Evolutionary conservation across 305 asterid species (phyloP).

Genomic region (Euphrasia arctica): DNA sequence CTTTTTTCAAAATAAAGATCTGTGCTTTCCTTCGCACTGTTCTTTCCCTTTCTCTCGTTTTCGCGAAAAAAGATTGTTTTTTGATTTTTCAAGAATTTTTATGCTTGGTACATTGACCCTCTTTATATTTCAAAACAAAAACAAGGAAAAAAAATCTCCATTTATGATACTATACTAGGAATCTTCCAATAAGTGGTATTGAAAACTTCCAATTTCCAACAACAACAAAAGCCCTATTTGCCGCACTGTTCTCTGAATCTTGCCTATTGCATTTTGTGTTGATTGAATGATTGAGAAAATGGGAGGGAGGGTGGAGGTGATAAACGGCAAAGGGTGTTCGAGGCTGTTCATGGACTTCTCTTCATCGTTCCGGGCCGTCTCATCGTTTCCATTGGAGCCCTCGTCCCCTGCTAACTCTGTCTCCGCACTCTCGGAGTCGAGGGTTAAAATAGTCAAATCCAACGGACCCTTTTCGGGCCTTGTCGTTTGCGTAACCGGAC

Average conservation of each 20-base stretch:
- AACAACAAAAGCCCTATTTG: neutral
- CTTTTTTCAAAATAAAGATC: constrained; percentile 24
- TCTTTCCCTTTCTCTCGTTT: constrained; percentile 8
- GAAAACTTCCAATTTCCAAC: constrained; percentile 22
- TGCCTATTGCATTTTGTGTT: constrained; percentile 15
- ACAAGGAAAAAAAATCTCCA: constrained; percentile 17
- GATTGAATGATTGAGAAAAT: constrained; percentile 40
- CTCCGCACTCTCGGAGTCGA: constrained; percentile 43
- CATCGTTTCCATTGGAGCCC: constrained; percentile 55
- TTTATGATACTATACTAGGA: constrained; percentile 33
- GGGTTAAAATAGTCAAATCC: constrained; percentile 31
- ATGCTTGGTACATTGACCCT: constrained; percentile 38
- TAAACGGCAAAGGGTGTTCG: constrained; percentile 83
- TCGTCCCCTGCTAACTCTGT: constrained; percentile 48
- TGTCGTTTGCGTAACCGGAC: constrained; percentile 92
- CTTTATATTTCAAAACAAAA: constrained; percentile 24
- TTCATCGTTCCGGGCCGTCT: constrained; percentile 69
- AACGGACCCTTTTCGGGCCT: constrained; percentile 73
- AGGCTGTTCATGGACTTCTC: constrained; percentile 65
- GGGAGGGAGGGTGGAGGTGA: constrained; percentile 72
- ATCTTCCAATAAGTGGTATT: constrained; percentile 24
- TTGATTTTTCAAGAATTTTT: constrained; percentile 17
- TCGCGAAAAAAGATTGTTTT: constrained; percentile 28
- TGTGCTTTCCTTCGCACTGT: constrained; percentile 28
- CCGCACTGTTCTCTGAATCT: neutral